phyloP scores from a whole-genome alignment of 1,284 basidiomycete species.

The Stygiomarasmius scandens region DNA sequence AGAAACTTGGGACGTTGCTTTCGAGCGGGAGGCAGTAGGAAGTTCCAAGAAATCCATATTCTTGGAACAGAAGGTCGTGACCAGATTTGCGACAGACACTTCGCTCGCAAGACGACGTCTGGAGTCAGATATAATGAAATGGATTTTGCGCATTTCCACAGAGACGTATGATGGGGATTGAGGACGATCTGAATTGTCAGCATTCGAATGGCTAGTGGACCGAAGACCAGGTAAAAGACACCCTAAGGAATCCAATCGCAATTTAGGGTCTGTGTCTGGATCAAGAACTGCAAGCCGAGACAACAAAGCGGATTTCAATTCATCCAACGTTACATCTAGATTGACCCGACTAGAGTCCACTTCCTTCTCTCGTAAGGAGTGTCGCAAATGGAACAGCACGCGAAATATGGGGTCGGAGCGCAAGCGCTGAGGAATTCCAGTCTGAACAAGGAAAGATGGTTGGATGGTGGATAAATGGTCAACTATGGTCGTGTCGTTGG shows the following conservation, averaged over 20 bases:
- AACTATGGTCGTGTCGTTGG: constrained; percentile 51
- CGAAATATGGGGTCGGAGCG: constrained; percentile 69
- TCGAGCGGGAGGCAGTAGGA: constrained; percentile 22
- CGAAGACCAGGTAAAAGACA: constrained; percentile 27
- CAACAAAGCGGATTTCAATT: constrained; percentile 37
- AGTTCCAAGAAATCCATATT: constrained; percentile 36
- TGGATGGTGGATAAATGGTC: constrained; percentile 80
- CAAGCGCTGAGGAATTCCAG: constrained; percentile 63
- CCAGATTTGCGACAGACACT: constrained; percentile 33
- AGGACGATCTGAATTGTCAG: constrained; percentile 2
- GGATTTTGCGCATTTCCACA: constrained; percentile 28
- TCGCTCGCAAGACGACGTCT: constrained; percentile 22
- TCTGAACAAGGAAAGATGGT: constrained; percentile 78
- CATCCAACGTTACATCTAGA: constrained; percentile 18
- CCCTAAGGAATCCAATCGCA: constrained; percentile 36
- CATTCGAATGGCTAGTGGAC: neutral
- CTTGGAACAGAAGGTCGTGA: constrained; percentile 27
- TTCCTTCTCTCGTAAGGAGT: constrained; percentile 46
- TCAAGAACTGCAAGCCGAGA: constrained; percentile 49
- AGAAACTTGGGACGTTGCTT: constrained; percentile 45
- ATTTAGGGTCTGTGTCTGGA: constrained; percentile 37
- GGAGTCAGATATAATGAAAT: constrained; percentile 35
- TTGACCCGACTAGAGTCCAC: neutral
- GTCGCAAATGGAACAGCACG: constrained; percentile 73
- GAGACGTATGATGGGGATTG: constrained; percentile 21